Evolutionary conservation across 2,329 filamentous ascomycete species (phyloP), one percentile per base, ranked within the genome.

Genomic region (Fusarium sp.): DNA sequence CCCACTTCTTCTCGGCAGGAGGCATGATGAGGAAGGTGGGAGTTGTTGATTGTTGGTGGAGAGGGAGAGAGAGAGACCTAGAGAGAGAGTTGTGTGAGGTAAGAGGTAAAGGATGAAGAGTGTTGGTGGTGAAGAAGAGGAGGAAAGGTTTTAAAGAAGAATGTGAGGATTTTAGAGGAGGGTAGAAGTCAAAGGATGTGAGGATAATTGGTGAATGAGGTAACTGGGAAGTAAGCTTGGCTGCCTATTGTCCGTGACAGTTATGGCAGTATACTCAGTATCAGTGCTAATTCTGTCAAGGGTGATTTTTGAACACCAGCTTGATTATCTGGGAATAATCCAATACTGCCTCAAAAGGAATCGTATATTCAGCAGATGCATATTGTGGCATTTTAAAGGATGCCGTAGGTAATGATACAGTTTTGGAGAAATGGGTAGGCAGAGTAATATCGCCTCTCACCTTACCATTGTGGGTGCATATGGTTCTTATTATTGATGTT

Each of bases 1-100:
- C 80, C 83, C 83, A 85, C 67, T 83, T 84, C 78, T 84, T 84
- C 41, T 82, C 80, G 3, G 67, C 18, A 8, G 68, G 72, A 68
- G 77, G 75, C 80, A 80, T 82, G 13, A 8, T 64, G 65, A 59
- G 37, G 52, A 45, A n/a, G 50, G 6, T 43, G 5, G 41, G 56
- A 31, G 37, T 27, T 27, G 11, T 50, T 52, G 29, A 18, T 16
- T 10, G 31, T 16, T 16, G 14, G 33, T 16, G 14, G 16, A 16
- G 31, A 13, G 31, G 8, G 27, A 41, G 24, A n/a, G 43, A 31
- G 27, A 39, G 59, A 56, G 20, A n/a, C n/a, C n/a, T n/a, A 7
- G 27, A 41, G 24, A n/a, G 43, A 37, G 27, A 39, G 59, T 60
- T 60, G 41, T 18, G 59, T 33, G 39, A 52, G 39, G 59, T 33